A percentile compares a stretch with the other conserved stretches of the same genome.
These are phyloP conservation scores for Trichophyton mentagrophytes DNA, from an alignment of 2,329 filamentous ascomycete species.

Conservation along the genomic window DNA sequence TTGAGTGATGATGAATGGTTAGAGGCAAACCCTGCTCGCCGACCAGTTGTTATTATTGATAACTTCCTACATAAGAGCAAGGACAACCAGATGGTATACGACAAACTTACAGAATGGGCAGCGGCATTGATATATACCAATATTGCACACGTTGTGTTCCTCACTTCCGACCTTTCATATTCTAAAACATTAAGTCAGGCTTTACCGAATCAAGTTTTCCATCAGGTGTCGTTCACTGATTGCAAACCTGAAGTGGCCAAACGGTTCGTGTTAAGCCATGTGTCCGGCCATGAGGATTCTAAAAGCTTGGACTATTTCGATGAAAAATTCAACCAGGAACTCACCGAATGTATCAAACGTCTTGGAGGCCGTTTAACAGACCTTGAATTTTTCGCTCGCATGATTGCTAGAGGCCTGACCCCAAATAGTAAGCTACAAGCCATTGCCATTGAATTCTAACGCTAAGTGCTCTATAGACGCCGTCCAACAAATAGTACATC, in stretches of 20 bases:
- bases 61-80: constrained; percentile 77
- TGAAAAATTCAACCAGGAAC: constrained; percentile 48
- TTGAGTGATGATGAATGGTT: constrained; percentile 76
- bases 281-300: constrained; percentile 37
- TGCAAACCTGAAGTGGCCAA: constrained; percentile 77
- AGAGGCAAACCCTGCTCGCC: constrained; percentile 71
- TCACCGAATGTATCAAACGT: constrained; percentile 68
- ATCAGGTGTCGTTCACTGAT: constrained; percentile 73
- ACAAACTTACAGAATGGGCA: constrained; percentile 80
- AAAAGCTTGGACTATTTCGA: constrained; percentile 17
- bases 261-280: constrained; percentile 71
- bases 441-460: not conserved
- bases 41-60: constrained; percentile 77
- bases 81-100: constrained; percentile 52
- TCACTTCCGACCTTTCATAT: constrained; percentile 80
- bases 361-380: constrained; percentile 91
- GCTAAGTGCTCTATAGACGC: constrained; percentile 42
- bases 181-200: constrained; percentile 77
- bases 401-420: constrained; percentile 75
- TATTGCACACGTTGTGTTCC: constrained; percentile 84
- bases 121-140: constrained; percentile 74
- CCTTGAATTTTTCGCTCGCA: constrained; percentile 81
- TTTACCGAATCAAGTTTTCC: constrained; percentile 81
- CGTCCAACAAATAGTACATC: constrained; percentile 75
- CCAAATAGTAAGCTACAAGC: constrained; percentile 42